Base-by-base conservation (phyloP, 306 rosid species). In the Prunus mume region DNA sequence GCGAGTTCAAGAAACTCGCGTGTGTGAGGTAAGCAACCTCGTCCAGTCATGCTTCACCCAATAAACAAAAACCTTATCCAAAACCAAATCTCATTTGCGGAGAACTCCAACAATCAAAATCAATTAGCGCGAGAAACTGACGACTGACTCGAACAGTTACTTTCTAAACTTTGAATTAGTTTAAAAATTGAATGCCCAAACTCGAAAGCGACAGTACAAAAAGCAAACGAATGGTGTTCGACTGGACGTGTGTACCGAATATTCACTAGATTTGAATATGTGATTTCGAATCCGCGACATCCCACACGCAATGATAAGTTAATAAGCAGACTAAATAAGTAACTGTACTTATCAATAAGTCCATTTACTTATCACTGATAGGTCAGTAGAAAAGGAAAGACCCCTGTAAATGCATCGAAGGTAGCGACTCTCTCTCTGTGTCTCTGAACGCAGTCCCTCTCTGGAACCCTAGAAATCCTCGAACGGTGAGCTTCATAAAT, bases 381-480 rank as follows among this genome's bases (percentile, higher is more conserved):
- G 83, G 92, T 81, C 87, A 75, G 91, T 91, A 78, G 85, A 85
- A 83, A 83, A 82, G 68, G 88, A 77, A 80, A 85, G 20, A 64
- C 57, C 34, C 81, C 81, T 67, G 87, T 82, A 81, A 86, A 78
- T 73, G 97, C 96, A 87, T 93, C 91, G 91, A 85, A 89, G 90
- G 87, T 82, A 83, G 96, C 92, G 93, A 88, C 73, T 69, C 68
- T 56, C 70, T 45, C 57, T 71, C 70, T 52, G 28, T 34, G 15
- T 28, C 69, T 85, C 78, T 80, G 76, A 76, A 85, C 82, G 89
- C 88, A 84, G 84, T 82, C 85, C 83, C 80, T 80, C 85, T 81
- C 81, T 80, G 73, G 82, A 93, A 84, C 98, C 95, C 95, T 91
- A 93, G 88, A 85, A 83, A 68, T 73, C 72, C 81, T 91, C 78